phyloP scores from a whole-genome alignment of 2,329 filamentous ascomycete species.

The Ramularia collo-cygni region DNA sequence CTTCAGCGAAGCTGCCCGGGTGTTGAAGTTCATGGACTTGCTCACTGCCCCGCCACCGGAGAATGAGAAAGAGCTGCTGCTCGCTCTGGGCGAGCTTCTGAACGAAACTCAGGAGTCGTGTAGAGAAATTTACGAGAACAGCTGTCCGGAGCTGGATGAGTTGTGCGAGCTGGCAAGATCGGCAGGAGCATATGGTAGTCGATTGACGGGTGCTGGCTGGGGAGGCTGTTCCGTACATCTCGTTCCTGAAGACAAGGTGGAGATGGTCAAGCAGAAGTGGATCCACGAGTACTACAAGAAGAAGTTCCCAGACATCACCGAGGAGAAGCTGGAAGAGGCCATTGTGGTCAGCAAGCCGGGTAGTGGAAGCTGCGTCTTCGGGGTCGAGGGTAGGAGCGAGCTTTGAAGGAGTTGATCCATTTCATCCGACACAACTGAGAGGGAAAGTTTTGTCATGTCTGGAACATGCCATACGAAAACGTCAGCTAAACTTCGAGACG shows the following conservation, averaged over 20 bases:
- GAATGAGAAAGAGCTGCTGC: conserved; percentile 54
- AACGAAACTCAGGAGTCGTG: conserved; percentile 88
- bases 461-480: too few relatives aligned
- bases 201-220: conserved; percentile 92
- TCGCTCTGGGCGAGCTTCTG: conserved; percentile 70
- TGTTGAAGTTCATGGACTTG: conserved; percentile 73
- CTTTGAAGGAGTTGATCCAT: conserved; percentile 8
- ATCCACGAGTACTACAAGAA: conserved; percentile 75
- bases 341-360: conserved; percentile 87
- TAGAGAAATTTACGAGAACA: conserved; percentile 82
- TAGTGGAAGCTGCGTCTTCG: conserved; percentile 49
- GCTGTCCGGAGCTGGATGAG: conserved; percentile 83
- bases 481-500: too few relatives aligned
- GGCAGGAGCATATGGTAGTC: conserved; percentile 75
- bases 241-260: conserved; percentile 75
- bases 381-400: conserved; percentile 19
- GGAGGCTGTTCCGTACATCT: conserved; percentile 94
- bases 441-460: too few relatives aligned
- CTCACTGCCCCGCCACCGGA: conserved; percentile 46
- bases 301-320: conserved; percentile 58
- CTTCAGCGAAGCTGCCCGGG: conserved; percentile 79
- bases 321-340: conserved; percentile 68
- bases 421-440: too few relatives aligned
- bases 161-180: conserved; percentile 72
- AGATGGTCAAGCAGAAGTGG: conserved; percentile 68